Conservation (phyloP, 192 early-diverging fungal genomes). For the Pecoramyces ruminantium region DNA sequence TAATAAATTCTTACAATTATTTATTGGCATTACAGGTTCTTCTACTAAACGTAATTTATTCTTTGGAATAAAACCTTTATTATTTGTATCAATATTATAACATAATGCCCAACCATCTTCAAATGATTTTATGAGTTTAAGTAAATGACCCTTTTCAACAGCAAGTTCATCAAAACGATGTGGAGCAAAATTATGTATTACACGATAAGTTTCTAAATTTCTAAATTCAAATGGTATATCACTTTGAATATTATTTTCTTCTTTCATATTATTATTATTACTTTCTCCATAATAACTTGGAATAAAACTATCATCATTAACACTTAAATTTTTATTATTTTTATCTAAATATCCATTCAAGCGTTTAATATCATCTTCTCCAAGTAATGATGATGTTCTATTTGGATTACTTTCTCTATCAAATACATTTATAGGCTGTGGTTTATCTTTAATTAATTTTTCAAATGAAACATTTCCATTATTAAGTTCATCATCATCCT, state of each 20-base stretch:
- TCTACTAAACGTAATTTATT: not conserved
- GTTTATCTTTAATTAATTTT: not conserved
- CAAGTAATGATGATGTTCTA: not conserved
- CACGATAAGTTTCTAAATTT: not conserved
- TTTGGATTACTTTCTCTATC: not conserved
- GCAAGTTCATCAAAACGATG: not conserved
- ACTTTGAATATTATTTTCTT: not conserved
- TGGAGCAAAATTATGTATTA: not conserved
- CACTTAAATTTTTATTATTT: not conserved
- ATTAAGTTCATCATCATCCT: not conserved
- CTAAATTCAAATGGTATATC: not conserved
- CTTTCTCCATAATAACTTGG: not conserved
- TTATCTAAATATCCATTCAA: not conserved
- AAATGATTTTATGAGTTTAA: not conserved
- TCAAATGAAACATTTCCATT: not conserved
- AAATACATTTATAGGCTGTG: not conserved
- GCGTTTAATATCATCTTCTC: not conserved
- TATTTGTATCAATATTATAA: not conserved
- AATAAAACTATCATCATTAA: not conserved
- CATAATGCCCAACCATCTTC: not conserved
- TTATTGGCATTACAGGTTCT: too few species aligned
- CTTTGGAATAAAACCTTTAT: not conserved
- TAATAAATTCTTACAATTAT: not conserved
- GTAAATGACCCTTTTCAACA: not conserved
- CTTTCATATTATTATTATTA: not conserved